Base-by-base conservation (phyloP, 345 rosid species). In the Odontarrhena argentea region DNA sequence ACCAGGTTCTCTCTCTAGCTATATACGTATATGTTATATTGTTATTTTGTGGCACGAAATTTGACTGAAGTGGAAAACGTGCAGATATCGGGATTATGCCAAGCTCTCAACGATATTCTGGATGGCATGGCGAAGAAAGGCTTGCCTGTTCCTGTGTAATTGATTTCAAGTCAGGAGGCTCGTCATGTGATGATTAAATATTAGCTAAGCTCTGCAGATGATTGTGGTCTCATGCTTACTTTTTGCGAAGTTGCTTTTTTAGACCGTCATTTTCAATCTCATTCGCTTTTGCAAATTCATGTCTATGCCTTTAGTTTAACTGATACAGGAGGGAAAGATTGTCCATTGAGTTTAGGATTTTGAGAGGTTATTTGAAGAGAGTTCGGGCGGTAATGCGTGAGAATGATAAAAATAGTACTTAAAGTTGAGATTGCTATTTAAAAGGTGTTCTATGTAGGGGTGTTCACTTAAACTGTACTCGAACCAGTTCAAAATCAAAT, bases 71-170 rank as follows among this genome's bases (percentile, higher is more conserved):
- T 55, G 70, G 47, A 49, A 56, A 1, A 6, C 63, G 41, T 72
- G 72, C 88, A 90, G 96, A 91, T 94, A 63, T 95, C 85, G 25
- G 96, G 96, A 38, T 82, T 94, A 32, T 91, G 96, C 76, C 99
- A 94, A 76, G 87, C 96, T 8, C 84, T 94, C 72, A 94, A 91
- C 42, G 99, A 88, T 67, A 81, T 94, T 63, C 85, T 91, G 34
- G 99, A 88, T 59, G 79, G 89, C 76, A 87, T 89, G 97, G 96
- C 90, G 9, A 85, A 87, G 86, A 87, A 86, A 81, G 97, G 96
- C 79, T 60, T 87, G 70, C 55, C 90, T 5, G 84, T 93, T 70
- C 96, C 92, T n/a, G 92, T 93, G 53, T 93, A 81, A 87, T 60
- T 25, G 12, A 40, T 38, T 53, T 14, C 36, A 14, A 50, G 70